phyloP scores from a whole-genome alignment of 768 basidiomycete genomes.

The Boletus tylopilopsis region DNA sequence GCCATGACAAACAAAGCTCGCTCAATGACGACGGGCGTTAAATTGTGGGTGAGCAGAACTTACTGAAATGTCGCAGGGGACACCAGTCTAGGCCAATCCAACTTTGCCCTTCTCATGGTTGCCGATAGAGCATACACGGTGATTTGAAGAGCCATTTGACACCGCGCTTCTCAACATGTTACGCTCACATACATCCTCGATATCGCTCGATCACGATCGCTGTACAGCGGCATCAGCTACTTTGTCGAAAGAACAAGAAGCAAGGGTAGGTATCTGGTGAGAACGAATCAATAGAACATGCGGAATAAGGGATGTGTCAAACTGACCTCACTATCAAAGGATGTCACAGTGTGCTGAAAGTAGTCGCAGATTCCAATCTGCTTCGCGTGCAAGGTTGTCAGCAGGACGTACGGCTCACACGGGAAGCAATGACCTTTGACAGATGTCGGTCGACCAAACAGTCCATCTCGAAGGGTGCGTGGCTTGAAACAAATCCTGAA shows the following conservation, averaged over 20 bases:
- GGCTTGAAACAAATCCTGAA: conserved; percentile 84
- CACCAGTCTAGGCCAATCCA: no score
- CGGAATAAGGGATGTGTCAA: no score
- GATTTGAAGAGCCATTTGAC: conserved; percentile 89
- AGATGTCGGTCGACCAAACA: conserved; percentile 76
- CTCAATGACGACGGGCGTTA: no score
- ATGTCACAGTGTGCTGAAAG: no score
- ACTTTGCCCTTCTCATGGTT: conserved; percentile 89
- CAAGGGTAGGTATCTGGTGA: conserved; percentile 87
- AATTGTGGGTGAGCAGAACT: conserved; percentile 27
- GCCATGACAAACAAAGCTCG: no score
- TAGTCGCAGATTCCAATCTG: no score
- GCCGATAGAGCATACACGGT: conserved; percentile 91
- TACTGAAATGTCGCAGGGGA: conserved; percentile 84
- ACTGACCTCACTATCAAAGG: no score
- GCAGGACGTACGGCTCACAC: no score
- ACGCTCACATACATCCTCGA: conserved; percentile 79
- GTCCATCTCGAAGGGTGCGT: conserved; percentile 77
- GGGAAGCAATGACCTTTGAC: no score
- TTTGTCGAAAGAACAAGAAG: conserved; percentile 93
- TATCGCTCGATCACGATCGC: conserved; percentile 83
- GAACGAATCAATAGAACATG: conserved; percentile 38
- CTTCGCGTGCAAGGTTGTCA: no score
- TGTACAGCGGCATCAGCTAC: conserved; percentile 78
- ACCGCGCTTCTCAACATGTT: conserved; percentile 83